phyloP scores from a whole-genome alignment of 148 eudicot species.

The Simmondsia chinensis region DNA sequence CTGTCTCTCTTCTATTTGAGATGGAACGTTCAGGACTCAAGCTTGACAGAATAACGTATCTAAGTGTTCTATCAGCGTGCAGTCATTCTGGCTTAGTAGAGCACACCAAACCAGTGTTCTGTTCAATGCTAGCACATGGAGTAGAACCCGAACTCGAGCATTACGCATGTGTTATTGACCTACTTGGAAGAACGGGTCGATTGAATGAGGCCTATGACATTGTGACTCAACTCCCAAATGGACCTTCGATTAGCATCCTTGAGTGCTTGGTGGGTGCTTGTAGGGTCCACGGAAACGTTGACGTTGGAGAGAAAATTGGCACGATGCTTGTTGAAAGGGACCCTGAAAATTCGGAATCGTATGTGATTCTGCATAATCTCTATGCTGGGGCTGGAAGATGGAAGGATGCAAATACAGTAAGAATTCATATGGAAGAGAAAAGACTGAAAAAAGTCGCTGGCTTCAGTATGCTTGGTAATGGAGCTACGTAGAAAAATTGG shows the following conservation, averaged over 20 bases:
- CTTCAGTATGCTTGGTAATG: constrained; percentile 34
- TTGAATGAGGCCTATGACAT: constrained; percentile 47
- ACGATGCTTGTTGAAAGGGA: constrained; percentile 26
- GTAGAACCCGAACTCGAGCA: constrained; percentile 34
- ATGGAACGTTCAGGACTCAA: constrained; percentile 27
- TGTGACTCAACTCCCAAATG: constrained; percentile 19
- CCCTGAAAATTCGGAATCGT: constrained; percentile 21
- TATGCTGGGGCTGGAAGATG: constrained; percentile 60
- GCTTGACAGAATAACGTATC: constrained; percentile 41
- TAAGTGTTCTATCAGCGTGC: constrained; percentile 55
- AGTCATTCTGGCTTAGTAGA: constrained; percentile 47
- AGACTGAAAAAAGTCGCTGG: constrained; percentile 36
- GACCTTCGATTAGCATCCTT: constrained; percentile 20
- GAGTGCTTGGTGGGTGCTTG: constrained; percentile 59
- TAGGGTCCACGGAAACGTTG: constrained; percentile 34
- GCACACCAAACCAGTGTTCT: constrained; percentile 24
- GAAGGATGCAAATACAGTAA: constrained; percentile 44
- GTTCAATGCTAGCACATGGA: constrained; percentile 32
- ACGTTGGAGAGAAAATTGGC: constrained; percentile 42
- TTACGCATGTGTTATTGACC: constrained; percentile 47
- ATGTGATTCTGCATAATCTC: constrained; percentile 45
- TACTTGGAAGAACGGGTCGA: constrained; percentile 50
- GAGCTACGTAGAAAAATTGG: too few species aligned
- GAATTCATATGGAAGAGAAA: constrained; percentile 38
- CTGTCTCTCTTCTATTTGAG: constrained; percentile 26